Conservation (phyloP, 345 rosid species). For the Melaleuca quinquenervia region DNA sequence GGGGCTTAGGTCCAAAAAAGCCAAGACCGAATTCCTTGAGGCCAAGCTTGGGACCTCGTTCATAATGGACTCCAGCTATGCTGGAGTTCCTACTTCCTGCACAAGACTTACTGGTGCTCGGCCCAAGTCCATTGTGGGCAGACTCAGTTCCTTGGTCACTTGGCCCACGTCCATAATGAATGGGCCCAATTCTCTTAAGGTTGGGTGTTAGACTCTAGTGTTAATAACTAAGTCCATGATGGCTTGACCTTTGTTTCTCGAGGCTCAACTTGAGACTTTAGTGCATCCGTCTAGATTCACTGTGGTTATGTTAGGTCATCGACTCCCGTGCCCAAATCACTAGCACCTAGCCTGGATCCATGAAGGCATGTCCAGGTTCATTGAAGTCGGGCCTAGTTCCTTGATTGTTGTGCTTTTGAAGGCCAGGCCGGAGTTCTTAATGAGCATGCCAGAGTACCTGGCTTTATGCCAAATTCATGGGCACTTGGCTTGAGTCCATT, state of each 20-base stretch:
- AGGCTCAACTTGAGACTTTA: background rate
- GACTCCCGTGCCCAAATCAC: background rate
- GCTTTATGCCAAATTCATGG: background rate
- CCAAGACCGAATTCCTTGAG: fast-evolving
- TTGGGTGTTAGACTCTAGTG: background rate
- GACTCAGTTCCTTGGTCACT: background rate
- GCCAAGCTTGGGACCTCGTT: background rate
- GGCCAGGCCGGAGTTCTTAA: background rate
- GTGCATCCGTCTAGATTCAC: fast-evolving
- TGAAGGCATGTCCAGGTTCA: background rate
- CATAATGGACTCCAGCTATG: too few relatives aligned
- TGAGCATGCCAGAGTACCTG: background rate
- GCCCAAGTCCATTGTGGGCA: background rate
- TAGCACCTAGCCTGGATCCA: background rate
- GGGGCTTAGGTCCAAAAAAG: background rate
- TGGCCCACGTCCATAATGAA: background rate
- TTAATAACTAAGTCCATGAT: background rate
- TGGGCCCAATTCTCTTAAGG: background rate
- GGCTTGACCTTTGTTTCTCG: background rate
- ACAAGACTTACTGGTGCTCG: background rate
- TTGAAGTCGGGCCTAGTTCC: background rate
- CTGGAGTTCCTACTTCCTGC: background rate
- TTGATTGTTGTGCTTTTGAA: background rate
- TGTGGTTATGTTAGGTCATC: background rate
- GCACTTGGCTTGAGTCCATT: background rate